These are phyloP conservation scores for Saturnispora serradocipensis DNA, from an alignment of 805 yeast species.

Conservation along the genomic window DNA sequence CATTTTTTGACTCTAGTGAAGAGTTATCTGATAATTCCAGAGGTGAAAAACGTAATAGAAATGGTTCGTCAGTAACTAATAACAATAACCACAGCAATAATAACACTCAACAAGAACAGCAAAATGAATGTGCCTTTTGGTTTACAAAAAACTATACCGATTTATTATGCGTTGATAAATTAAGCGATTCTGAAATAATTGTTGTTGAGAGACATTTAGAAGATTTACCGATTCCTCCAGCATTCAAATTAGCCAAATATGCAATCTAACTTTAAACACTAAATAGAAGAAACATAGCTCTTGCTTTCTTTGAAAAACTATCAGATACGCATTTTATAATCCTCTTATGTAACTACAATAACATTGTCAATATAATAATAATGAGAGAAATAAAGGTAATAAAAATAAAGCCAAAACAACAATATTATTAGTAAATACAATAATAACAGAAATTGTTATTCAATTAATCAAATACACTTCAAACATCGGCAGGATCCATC, in stretches of 20 bases:
- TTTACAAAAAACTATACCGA: conserved; percentile 69
- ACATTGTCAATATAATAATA: neutral
- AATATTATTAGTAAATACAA: too few relatives aligned
- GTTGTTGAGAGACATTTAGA: conserved; percentile 70
- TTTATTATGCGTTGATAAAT: conserved; percentile 48
- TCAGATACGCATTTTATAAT: neutral
- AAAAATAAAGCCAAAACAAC: neutral
- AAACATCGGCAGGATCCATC: conserved; percentile 18
- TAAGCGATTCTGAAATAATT: conserved; percentile 47
- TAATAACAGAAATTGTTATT: neutral
- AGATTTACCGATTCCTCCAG: conserved; percentile 46
- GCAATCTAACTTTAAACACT: conserved; percentile 12
- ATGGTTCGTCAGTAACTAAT: conserved; percentile 17
- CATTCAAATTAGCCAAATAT: conserved; percentile 54
- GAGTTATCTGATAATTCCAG: conserved; percentile 1
- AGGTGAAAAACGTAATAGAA: conserved; percentile 27
- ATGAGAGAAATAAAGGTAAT: neutral
- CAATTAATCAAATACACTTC: neutral
- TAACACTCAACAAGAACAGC: conserved; percentile 11
- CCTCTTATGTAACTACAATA: neutral
- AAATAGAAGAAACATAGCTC: conserved; percentile 4
- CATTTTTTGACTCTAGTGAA: conserved; percentile 51
- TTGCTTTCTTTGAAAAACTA: conserved; percentile 17
- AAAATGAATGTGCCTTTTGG: conserved; percentile 50
- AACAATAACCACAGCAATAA: conserved; percentile 7